These are phyloP conservation scores for Plasmodium cynomolgi DNA, from an alignment of 169 alveolate species.

Conservation along the genomic window DNA sequence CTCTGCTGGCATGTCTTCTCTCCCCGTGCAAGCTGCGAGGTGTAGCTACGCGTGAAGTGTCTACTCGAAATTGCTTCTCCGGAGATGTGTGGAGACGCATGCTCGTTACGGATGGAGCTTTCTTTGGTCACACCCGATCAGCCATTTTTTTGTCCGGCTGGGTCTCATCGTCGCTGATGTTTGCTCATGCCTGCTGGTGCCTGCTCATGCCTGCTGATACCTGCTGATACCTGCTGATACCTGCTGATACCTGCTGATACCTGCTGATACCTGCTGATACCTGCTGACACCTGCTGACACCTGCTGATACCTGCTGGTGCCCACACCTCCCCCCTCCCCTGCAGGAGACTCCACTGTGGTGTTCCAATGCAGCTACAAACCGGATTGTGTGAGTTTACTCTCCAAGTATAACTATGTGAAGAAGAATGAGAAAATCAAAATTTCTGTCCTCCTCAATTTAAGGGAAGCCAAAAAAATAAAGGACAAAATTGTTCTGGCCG, in stretches of 20 bases:
- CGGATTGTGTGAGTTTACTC: slow-evolving; percentile 22
- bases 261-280: no score
- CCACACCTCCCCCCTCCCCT: neutral
- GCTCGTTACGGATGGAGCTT: neutral
- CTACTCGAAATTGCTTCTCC: neutral
- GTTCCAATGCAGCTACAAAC: slow-evolving; percentile 37
- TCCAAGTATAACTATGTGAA: slow-evolving; percentile 33
- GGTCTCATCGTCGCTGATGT: neutral
- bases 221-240: no score
- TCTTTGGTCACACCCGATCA: neutral
- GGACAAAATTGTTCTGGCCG: slow-evolving; percentile 33
- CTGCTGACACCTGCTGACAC: no score
- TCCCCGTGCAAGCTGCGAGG: neutral
- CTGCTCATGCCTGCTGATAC: no score
- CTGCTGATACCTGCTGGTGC: no score
- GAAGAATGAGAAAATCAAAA: slow-evolving; percentile 35
- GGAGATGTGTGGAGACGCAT: neutral
- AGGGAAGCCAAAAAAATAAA: slow-evolving; percentile 57
- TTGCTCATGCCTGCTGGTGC: no score
- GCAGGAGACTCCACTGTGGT: slow-evolving; percentile 32
- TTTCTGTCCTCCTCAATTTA: slow-evolving; percentile 11
- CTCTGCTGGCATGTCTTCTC: neutral
- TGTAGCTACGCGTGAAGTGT: neutral
- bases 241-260: no score
- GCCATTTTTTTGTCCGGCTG: neutral